These are phyloP conservation scores for Camellia granthamiana DNA, from an alignment of 148 eudicot genomes.

Conservation along the genomic window DNA sequence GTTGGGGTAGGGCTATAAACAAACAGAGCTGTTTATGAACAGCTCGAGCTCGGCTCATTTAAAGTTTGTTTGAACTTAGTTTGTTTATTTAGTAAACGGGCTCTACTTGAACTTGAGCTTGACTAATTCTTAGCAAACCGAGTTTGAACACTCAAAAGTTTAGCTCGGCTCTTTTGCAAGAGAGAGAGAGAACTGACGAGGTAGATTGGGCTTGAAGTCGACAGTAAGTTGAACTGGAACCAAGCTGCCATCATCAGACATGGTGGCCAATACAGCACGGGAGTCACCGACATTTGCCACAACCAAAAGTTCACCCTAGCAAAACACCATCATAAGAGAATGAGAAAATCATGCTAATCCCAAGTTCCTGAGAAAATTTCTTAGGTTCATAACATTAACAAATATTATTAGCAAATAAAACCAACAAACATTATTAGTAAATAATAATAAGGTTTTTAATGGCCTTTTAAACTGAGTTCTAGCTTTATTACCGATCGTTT, in stretches of 20 bases:
- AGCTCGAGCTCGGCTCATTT: no score
- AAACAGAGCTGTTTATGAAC: no score
- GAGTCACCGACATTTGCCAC: constrained; percentile 92
- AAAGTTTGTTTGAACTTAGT: no score
- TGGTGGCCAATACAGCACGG: constrained; percentile 86
- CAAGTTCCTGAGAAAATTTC: not conserved
- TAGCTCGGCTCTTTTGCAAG: not conserved
- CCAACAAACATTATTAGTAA: not conserved
- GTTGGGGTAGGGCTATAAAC: no score
- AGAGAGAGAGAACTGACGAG: constrained; percentile 56
- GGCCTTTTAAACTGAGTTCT: no score
- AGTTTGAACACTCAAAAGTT: no score
- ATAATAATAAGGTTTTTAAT: no score
- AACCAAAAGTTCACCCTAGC: constrained; percentile 64
- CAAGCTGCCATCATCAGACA: constrained; percentile 66
- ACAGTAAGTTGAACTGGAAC: constrained; percentile 75
- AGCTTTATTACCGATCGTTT: no score
- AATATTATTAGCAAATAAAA: not conserved
- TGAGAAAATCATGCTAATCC: not conserved
- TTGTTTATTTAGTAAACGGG: no score
- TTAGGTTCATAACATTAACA: not conserved
- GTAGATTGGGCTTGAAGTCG: constrained; percentile 88
- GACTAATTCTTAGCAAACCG: no score
- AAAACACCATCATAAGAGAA: not conserved
- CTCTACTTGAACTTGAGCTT: no score